Base-by-base conservation (phyloP, 1,139 yeast species). In the Geotrichum bryndzae region DNA sequence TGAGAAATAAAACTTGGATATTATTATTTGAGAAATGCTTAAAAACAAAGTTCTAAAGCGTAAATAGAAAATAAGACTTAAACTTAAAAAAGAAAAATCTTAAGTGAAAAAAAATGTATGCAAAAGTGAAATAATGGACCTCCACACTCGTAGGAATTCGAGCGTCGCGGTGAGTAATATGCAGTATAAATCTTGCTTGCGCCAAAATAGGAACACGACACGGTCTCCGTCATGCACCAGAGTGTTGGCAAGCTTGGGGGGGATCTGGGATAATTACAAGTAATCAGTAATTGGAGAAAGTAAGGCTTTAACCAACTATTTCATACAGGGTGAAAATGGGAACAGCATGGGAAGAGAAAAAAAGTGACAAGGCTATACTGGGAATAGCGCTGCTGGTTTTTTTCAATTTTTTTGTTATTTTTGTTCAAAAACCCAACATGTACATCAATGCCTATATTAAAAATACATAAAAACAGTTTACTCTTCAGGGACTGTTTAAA, bases 181-280 rank as follows among this genome's bases (percentile, higher is more conserved):
- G 85, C 89, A 41, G 18, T 73, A 33, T 82, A 73, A 67, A 80
- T 90, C 94, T 90, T 78, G 97, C 89, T 90, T 89, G 96, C 96
- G 79, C 90, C 89, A 84, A 88, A 90, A 90, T 90, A 88, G 96
- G 95, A 87, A 84, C 89, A 86, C 82, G 64, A 65, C 70, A 72
- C 64, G 66, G 71, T 66, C 63, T 52, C 31, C 65, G 70, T 67
- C 67, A 64, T 85, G 89, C 88, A 86, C 96, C 96, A 87, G 96
- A 89, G 96, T 88, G 96, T 88, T 85, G 87, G 91, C 94, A 89
- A 89, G 85, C 90, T 56, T 53, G 25, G 41, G 22, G 25, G n/a
- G 22, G 48, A 15, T n/a, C 48, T 41, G 25, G 15, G 6, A n/a
- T 15, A 2, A 15, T 8, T 27, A 27, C 31, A 23, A 25, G 33